Conservation (phyloP, 179 eudicot genomes). For the Gypsophila paniculata region DNA sequence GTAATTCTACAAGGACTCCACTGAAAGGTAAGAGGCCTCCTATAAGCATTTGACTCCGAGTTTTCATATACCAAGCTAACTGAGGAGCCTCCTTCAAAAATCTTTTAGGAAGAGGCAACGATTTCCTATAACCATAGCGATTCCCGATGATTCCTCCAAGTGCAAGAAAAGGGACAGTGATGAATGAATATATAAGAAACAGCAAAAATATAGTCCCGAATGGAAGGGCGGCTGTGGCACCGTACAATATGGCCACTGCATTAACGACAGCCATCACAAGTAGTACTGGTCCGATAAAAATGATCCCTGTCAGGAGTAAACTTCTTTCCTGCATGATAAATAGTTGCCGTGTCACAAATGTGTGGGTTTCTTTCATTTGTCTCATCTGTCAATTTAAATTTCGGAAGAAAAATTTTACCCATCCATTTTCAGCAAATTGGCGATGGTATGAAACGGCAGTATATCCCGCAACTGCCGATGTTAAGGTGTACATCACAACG, state of each 20-base stretch:
- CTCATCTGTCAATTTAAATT: neutral
- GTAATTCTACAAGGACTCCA: constrained; percentile 65
- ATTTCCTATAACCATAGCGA: constrained; percentile 32
- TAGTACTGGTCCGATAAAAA: constrained; percentile 51
- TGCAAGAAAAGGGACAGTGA: constrained; percentile 50
- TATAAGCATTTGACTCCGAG: constrained; percentile 58
- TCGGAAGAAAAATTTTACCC: constrained; percentile 39
- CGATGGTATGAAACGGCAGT: constrained; percentile 58
- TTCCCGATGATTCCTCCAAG: constrained; percentile 66
- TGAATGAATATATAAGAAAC: constrained; percentile 35
- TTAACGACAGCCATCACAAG: constrained; percentile 42
- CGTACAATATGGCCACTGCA: constrained; percentile 46
- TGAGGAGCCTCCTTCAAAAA: constrained; percentile 51
- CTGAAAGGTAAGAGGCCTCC: constrained; percentile 74
- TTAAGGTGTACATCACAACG: constrained; percentile 46
- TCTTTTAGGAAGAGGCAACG: constrained; percentile 48
- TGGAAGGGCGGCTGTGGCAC: constrained; percentile 62
- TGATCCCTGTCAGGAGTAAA: constrained; percentile 51
- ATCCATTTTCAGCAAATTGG: constrained; percentile 59
- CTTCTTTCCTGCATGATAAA: constrained; percentile 53
- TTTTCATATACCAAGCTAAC: constrained; percentile 52
- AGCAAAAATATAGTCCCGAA: constrained; percentile 55
- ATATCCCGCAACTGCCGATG: constrained; percentile 67
- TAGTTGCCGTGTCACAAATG: constrained; percentile 5
- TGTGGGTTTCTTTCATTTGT: neutral